Evolutionary conservation across 1,284 basidiomycete species (phyloP), one percentile per base, ranked within the genome.

Genomic region (Cystobasidium sp.): DNA sequence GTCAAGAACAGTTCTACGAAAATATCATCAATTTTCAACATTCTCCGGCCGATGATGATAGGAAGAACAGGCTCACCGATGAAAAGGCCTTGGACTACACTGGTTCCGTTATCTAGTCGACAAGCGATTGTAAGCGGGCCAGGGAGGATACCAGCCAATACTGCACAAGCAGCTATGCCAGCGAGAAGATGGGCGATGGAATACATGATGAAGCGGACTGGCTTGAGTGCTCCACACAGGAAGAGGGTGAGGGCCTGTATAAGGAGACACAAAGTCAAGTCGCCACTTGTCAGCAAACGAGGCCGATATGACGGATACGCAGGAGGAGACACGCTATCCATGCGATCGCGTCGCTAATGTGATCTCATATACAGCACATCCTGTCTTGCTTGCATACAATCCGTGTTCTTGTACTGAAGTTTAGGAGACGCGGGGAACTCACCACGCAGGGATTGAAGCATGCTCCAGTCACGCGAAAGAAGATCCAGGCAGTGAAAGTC

Each of bases 1-100:
- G 89, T 90, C 75, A 87, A 86, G 81, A 91, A 90, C 86, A 89
- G 88, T 80, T 90, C 68, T 69, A 22, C n/a, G 3, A 7, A 9
- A 18, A 7, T 18, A 44, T 0, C 6, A 31, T n/a, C 37, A 7
- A 22, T 62, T 24, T 47, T 44, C 6, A 24, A 9, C 24, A 24
- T 43, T 31, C 18, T 31, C 9, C 39, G 20, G 41, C n/a, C 24
- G n/a, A 56, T 8, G 8, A 10, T 16, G n/a, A 4, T 31, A 55
- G 14, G 6, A 7, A 16, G 52, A 16, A 16, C 22, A 31, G 20
- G 58, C 47, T 20, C 49, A 51, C 66, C 89, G 78, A 90, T 89
- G 82, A 90, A 90, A 6, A 90, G 84, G 6, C 85, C 89, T 80
- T 89, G 87, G 2, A 86, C 84, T 1, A 80, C 75, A 80, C 85